Base-by-base conservation (phyloP, 768 basidiomycete species). In the Termitomyces sp. region DNA sequence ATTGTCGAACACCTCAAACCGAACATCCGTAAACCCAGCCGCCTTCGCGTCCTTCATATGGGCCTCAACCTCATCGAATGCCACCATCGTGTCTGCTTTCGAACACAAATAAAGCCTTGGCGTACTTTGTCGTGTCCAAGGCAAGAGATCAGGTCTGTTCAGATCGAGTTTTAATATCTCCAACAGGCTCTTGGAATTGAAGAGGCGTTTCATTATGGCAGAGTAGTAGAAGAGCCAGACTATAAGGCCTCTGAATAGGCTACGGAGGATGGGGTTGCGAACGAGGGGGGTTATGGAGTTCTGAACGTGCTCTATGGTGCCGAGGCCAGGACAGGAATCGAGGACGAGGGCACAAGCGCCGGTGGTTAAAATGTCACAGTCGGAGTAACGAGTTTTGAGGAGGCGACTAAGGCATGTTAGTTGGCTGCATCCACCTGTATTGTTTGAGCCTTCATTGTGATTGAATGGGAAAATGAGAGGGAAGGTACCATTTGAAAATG, bases 81-180 rank as follows among this genome's bases (percentile, higher is more conserved):
- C 68, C 28, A 80, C 72, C 45, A 80, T 56, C 8, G 72, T 66
- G 51, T 82, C 80, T 21, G 37, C 63, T 28, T 67, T 71, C 2
- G 80, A 80, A 59, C 74, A 79, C 10, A 82, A 44, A 54, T 80
- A 80, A 12, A 82, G 64, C 48, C 80, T 65, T 9, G 73, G 74
- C 0, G 77, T 75, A 30, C 57, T 54, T 46, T 64, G 63, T n/a
- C 63, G 64, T 23, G 73, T 66, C 76, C 77, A 79, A 5, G 78
- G 79, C 2, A 79, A 63, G 21, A 77, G 43, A 4, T 61, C 51
- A 2, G 66, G 58, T 30, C 59, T 55, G 43, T 70, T 66, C 6
- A 78, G 55, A 9, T 59, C 61, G 8, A 55, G 42, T 58, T 70
- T 66, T 58, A 77, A 68, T 5, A 37, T 21, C 3, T 64, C 62